These are phyloP conservation scores for Penicillium parvum DNA, from an alignment of 495 filamentous ascomycete genomes.

Conservation along the genomic window DNA sequence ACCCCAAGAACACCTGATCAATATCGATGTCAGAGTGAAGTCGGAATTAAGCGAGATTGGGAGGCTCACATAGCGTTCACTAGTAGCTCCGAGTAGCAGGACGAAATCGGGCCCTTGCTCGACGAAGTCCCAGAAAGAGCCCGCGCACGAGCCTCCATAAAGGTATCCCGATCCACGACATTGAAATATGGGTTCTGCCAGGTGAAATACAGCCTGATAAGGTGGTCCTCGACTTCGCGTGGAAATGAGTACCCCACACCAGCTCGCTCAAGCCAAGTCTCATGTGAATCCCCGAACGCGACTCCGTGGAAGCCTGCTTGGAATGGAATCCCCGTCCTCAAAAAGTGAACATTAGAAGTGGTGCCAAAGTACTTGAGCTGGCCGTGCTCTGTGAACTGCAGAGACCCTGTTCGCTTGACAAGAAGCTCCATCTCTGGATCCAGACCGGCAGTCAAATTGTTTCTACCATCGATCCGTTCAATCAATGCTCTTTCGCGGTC, in stretches of 20 bases:
- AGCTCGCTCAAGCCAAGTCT: constrained; percentile 5
- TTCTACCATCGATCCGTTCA: neutral
- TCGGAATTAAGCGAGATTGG: no score
- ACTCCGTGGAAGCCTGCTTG: neutral
- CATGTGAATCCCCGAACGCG: neutral
- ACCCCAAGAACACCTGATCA: neutral
- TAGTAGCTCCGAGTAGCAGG: constrained; percentile 1
- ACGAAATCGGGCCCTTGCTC: neutral
- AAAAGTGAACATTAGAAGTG: constrained; percentile 18
- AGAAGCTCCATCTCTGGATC: constrained; percentile 8
- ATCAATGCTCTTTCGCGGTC: neutral
- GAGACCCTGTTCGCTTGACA: constrained; percentile 12
- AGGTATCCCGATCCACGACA: constrained; percentile 17
- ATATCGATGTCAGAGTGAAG: no score
- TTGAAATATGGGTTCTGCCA: constrained; percentile 26
- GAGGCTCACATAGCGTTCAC: neutral
- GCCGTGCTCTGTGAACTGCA: constrained; percentile 24
- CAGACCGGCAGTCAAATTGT: neutral
- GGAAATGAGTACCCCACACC: constrained; percentile 8
- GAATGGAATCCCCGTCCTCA: constrained; percentile 3
- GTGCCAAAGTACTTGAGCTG: constrained; percentile 21
- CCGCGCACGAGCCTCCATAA: constrained; percentile 10
- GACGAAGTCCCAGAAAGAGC: neutral
- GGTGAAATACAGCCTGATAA: constrained; percentile 23
- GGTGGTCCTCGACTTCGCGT: constrained; percentile 14